Percentiles rank a stretch among this genome's conserved stretches.
Evolutionary conservation across 2,329 filamentous ascomycete species (phyloP).

Genomic region (Curvularia hawaiiensis): DNA sequence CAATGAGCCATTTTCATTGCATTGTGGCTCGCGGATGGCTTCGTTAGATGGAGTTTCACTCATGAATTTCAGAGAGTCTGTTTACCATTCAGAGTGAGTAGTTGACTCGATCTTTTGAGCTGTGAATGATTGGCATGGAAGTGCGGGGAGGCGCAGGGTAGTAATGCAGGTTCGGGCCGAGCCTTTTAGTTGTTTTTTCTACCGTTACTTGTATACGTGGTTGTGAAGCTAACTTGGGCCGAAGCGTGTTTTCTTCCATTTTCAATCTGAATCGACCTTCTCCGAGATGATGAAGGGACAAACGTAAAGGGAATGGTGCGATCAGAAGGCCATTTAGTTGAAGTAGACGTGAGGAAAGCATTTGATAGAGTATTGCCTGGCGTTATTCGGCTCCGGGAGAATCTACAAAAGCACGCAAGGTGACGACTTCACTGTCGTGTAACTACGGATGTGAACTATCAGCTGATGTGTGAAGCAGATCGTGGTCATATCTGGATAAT

Average conservation of each 20-base stretch:
- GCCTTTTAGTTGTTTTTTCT: neutral
- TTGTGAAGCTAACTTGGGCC: neutral
- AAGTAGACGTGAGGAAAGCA: neutral
- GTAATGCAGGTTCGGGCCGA: neutral
- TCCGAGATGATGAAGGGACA: neutral
- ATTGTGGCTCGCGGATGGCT: neutral
- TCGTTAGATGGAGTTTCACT: neutral
- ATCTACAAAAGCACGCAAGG: neutral
- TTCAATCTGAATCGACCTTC: neutral
- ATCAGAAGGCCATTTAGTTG: neutral
- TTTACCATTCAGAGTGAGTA: neutral
- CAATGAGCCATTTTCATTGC: neutral
- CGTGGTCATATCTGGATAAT: neutral
- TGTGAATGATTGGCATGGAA: neutral
- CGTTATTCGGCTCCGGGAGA: neutral
- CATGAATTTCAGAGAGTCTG: neutral
- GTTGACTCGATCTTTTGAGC: neutral
- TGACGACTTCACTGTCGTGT: neutral
- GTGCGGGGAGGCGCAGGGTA: too few species aligned
- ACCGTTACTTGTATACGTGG: neutral
- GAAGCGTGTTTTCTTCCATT: neutral
- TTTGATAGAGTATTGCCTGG: neutral
- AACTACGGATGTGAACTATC: neutral
- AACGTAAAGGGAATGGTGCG: neutral
- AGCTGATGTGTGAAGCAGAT: neutral